A percentile compares a stretch with the other conserved stretches of the same genome.
Evolutionary conservation across 2,329 filamentous ascomycete species (phyloP).

Genomic region (Endocalyx cinctus): DNA sequence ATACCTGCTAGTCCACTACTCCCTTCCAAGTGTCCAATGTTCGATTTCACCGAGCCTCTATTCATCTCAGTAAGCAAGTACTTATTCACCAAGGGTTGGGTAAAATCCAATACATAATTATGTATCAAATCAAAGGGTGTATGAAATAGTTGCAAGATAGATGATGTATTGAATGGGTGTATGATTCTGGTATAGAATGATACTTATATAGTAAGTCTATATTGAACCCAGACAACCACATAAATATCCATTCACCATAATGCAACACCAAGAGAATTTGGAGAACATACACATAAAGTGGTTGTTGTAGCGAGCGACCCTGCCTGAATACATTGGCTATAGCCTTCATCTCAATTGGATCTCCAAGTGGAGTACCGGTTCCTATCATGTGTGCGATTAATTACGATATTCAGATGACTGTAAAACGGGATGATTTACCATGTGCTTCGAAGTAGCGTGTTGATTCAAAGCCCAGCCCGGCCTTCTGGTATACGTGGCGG

Average conservation of each 20-base stretch:
- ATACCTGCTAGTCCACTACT: slow-evolving; percentile 15
- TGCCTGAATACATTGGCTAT: slow-evolving; percentile 7
- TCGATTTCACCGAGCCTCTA: slow-evolving; percentile 17
- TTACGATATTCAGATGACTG: background rate
- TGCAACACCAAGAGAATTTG: background rate
- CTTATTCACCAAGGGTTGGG: too few species aligned
- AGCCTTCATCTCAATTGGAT: slow-evolving; percentile 18
- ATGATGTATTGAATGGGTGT: too few species aligned
- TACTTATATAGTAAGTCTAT: too few species aligned
- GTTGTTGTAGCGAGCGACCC: background rate
- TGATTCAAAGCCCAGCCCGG: slow-evolving; percentile 20
- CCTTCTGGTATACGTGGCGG: slow-evolving; percentile 22
- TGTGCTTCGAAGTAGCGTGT: slow-evolving; percentile 19
- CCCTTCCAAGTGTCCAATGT: slow-evolving; percentile 19
- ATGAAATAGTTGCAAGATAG: too few species aligned
- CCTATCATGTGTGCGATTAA: background rate
- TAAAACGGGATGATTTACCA: slow-evolving; percentile 9
- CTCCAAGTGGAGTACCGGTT: slow-evolving; percentile 11
- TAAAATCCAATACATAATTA: too few species aligned
- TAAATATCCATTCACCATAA: too few species aligned
- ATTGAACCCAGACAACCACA: too few species aligned
- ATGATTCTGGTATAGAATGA: too few species aligned
- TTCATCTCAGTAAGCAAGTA: slow-evolving; percentile 1
- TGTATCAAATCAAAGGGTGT: too few species aligned
- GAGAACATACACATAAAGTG: background rate